Evolutionary conservation across 2,329 filamentous ascomycete species (phyloP), one percentile per base, ranked within the genome.

Genomic region (Colletotrichum tofieldiae): DNA sequence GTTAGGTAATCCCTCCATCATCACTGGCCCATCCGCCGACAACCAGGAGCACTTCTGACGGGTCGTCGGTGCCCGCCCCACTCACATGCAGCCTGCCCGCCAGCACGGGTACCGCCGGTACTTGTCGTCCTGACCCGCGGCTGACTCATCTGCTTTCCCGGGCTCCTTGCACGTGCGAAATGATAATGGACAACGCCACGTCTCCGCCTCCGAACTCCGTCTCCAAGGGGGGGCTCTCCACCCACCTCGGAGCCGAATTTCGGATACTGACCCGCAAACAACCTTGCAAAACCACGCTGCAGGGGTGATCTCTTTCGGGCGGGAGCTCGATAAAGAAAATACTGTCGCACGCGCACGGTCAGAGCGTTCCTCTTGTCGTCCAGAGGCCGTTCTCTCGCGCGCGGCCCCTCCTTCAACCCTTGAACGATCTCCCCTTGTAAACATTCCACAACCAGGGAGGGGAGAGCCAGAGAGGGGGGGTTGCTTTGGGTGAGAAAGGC

Each of bases 1-100:
- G 66, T 64, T 64, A 60, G 39, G 70, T 64, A 69, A 65, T 72
- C 23, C 59, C 52, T 41, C 58, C 20, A 49, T 26, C 55, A 5
- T 55, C 20, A 72, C 52, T 64, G 69, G 65, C 51, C 41, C 45
- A 16, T 26, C 35, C 32, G 61, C 35, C 37, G 23, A 47, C 49
- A 16, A 8, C 62, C 32, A 39, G 47, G 49, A 54, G 47, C 51
- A 26, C 39, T 45, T 47, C 4, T 41, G 39, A 41, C 39, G 32
- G 37, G 23, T 1, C 56, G 56, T 58, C 23, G 6, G 18, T 41
- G 41, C 41, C 26, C 56, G 18, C 39, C n/a, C 1, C 3, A 39
- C 49, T 52, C 26, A 52, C 29, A 52, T 8, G 23, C 18, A 5
- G 26, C 41, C 18, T 16, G 29, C 12, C 20, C 9, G 41, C 2